Evolutionary conservation across 345 rosid species (phyloP), one percentile per base, ranked within the genome.

Genomic region (Luvunga scandens): DNA sequence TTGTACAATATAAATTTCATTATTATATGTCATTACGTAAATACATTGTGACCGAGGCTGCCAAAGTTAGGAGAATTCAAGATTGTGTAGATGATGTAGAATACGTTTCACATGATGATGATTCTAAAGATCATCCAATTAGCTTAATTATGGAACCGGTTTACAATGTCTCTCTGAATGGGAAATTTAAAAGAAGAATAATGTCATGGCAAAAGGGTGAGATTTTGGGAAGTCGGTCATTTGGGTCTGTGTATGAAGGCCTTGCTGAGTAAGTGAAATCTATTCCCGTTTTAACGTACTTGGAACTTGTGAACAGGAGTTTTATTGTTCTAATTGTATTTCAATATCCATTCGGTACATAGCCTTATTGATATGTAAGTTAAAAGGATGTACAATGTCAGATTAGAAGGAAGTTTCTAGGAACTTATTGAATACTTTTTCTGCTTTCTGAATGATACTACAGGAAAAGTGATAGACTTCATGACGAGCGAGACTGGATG

Each of bases 161-260:
- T 75, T 86, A 90, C 5, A 87, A 84, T 79, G 86, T 84, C 80
- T 93, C 98, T 0, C 98, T 95, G 0, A 83, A 84, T 69, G 89
- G 33, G 81, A 83, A 88, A 80, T 81, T 81, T 45, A 88, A 79
- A 82, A 82, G 85, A 76, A 84, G 66, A 21, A 86, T 87, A 65
- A 84, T 81, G 34, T 65, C 74, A 30, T 42, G 50, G 50, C 50
- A 42, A 42, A 42, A 42, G 50, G 50, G 50, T 42, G 50, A 42
- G 50, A 4, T 85, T 84, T 81, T 93, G 73, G 97, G 98, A 48
- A 86, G 92, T 55, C 97, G 98, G 57, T 88, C 98, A 16, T 95
- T 91, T 80, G 98, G 98, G 39, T 84, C 94, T 0, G 98, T 93
- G 22, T 90, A 86, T 72, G 97, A 91, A 82, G 98, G 95, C 72